phyloP scores from a whole-genome alignment of 257 asterid genomes.

The Pogostemon cablin region DNA sequence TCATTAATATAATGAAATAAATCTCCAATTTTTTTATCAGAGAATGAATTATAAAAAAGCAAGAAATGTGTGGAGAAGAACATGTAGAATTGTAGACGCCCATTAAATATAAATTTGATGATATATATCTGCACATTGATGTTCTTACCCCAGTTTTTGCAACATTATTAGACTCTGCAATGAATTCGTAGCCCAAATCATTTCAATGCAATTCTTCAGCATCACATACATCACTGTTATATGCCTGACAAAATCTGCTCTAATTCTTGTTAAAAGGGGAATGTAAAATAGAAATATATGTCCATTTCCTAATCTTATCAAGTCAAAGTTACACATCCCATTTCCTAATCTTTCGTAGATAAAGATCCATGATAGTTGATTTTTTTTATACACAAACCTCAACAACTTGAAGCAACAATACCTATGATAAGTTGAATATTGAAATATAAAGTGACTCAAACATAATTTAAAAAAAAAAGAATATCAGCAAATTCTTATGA shows the following conservation, averaged over 20 bases:
- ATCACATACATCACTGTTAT: conserved; percentile 86
- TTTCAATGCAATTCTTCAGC: conserved; percentile 83
- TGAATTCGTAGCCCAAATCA: conserved; percentile 76
- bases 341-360: too few relatives aligned
- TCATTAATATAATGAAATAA: neutral
- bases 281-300: neutral
- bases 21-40: neutral
- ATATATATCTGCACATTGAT: neutral
- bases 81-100: neutral
- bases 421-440: too few relatives aligned
- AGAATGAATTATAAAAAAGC: neutral
- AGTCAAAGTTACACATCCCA: neutral
- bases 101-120: neutral
- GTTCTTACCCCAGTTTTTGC: conserved; percentile 86
- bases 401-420: too few relatives aligned
- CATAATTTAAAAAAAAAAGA: too few relatives aligned
- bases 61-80: neutral
- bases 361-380: too few relatives aligned
- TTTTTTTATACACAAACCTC: too few relatives aligned
- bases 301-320: neutral
- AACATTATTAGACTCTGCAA: conserved; percentile 65
- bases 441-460: too few relatives aligned
- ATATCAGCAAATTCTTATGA: too few relatives aligned
- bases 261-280: conserved; percentile 61
- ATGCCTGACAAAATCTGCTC: conserved; percentile 93